phyloP scores from a whole-genome alignment of 176 grass and related monocot species.

The Urochloa ruziziensis region DNA sequence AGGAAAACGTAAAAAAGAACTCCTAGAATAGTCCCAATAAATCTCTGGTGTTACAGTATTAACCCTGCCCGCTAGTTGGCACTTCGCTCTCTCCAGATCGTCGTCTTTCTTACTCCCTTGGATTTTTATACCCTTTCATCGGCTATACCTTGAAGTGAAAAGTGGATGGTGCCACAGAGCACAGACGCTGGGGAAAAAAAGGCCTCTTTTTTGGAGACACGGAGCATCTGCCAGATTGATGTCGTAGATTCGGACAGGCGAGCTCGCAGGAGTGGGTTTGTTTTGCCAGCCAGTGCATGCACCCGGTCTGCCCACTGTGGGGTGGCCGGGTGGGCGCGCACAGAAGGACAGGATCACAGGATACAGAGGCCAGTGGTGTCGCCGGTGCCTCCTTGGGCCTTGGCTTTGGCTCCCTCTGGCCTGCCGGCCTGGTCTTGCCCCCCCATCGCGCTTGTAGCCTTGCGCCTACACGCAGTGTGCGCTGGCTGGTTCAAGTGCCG shows the following conservation, averaged over 20 bases:
- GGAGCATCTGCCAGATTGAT: conserved; percentile 35
- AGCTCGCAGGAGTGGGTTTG: conserved; percentile 17
- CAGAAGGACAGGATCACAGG: neutral
- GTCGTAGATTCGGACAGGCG: conserved; percentile 26
- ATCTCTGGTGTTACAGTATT: too few relatives aligned
- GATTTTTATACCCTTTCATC: neutral
- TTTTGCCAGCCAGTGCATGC: conserved; percentile 8
- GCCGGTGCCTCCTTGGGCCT: conserved; percentile 1
- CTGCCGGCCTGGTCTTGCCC: neutral
- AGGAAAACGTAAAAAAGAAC: neutral
- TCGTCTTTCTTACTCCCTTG: neutral
- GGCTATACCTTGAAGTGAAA: neutral
- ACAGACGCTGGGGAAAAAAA: too few relatives aligned
- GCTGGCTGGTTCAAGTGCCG: neutral
- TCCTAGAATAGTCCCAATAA: too few relatives aligned
- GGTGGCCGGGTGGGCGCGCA: neutral
- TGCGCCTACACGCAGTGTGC: conserved; percentile 25
- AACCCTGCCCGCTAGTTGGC: conserved; percentile 3
- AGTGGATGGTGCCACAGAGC: neutral
- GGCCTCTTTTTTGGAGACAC: neutral
- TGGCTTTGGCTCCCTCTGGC: neutral
- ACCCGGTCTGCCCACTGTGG: too few relatives aligned
- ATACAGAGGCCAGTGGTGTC: neutral
- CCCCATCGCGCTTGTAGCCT: conserved; percentile 3
- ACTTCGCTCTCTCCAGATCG: conserved; percentile 3